Evolutionary conservation across 805 yeast species (phyloP), one percentile per base, ranked within the genome.

Genomic region (Ogataea polymorpha): DNA sequence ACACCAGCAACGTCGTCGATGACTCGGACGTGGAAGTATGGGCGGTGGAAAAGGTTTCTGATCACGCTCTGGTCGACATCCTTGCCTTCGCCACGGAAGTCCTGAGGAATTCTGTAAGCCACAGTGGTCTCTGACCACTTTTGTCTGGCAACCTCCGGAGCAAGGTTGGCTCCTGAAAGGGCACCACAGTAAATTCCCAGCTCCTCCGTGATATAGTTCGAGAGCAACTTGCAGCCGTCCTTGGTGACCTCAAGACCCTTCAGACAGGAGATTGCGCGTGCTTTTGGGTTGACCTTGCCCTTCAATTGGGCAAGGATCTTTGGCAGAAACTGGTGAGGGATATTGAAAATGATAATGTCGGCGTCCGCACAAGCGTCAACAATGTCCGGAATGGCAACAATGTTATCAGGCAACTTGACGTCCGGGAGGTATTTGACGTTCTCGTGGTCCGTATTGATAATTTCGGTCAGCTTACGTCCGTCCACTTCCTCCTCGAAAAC

Each of bases 101-200:
- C 87, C 20, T 61, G 60, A 42, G 96, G 96, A 17, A 72, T 58
- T 43, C 76, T 80, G 70, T 87, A 93, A 16, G 97, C 99, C 50
- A 93, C 88, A 10, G 99, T 90, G 45, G 99, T 93, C 70, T 93
- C 99, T 14, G 96, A 89, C 95, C 96, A 93, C 67, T 85, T 85
- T 66, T 87, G 86, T 63, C 77, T 79, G 46, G 99, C 99, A 46
- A 93, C 96, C 67, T 93, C 99, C 35, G 95, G 88, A 32, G 99
- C 99, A 56, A 93, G 75, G 71, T 93, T 93, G 41, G 99, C 99
- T 48, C 99, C 99, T 1, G 96, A 85, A 40, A 93, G 75, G 15
- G 95, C 98, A 67, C 99, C 99, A 71, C 98, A 90, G 65, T 85
- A 79, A 46, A 93, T 78, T 24, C 90, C 91, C 52, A 93, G 75